These are phyloP conservation scores for Croton setiger DNA, from an alignment of 441 rosid genomes.

Conservation along the genomic window DNA sequence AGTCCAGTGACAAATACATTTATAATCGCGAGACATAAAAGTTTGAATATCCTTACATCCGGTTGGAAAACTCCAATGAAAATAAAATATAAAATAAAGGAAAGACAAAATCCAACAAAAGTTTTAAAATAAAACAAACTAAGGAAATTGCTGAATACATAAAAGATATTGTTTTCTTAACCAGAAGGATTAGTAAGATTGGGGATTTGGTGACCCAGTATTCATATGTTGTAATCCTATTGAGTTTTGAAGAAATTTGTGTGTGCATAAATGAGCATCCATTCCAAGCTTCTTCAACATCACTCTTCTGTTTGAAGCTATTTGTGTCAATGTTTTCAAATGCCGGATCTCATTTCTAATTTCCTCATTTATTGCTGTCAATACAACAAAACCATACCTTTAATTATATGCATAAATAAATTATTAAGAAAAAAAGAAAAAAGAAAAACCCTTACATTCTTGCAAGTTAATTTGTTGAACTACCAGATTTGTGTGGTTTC, in stretches of 20 bases:
- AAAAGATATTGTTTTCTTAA: neutral
- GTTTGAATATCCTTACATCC: too few relatives aligned
- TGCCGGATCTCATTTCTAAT: conserved; percentile 7
- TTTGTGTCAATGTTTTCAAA: neutral
- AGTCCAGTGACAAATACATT: too few relatives aligned
- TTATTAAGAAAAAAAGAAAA: neutral
- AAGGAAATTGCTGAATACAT: too few relatives aligned
- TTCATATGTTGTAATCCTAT: neutral
- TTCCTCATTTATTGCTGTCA: conserved; percentile 12
- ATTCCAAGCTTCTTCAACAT: neutral
- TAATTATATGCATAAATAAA: neutral
- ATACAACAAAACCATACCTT: neutral
- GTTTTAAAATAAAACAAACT: too few relatives aligned
- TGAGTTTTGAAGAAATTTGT: neutral
- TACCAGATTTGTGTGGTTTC: neutral
- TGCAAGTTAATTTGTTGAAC: conserved; percentile 15
- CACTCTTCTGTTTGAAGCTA: neutral
- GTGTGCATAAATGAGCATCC: neutral
- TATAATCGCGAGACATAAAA: too few relatives aligned
- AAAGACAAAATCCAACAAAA: too few relatives aligned
- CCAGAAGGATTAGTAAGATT: neutral
- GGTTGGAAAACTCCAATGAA: neutral
- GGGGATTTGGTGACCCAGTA: neutral
- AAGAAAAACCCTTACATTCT: conserved; percentile 22
- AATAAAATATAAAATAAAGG: neutral